phyloP scores from a whole-genome alignment of 1,284 basidiomycete genomes.

The Marasmius sp. region DNA sequence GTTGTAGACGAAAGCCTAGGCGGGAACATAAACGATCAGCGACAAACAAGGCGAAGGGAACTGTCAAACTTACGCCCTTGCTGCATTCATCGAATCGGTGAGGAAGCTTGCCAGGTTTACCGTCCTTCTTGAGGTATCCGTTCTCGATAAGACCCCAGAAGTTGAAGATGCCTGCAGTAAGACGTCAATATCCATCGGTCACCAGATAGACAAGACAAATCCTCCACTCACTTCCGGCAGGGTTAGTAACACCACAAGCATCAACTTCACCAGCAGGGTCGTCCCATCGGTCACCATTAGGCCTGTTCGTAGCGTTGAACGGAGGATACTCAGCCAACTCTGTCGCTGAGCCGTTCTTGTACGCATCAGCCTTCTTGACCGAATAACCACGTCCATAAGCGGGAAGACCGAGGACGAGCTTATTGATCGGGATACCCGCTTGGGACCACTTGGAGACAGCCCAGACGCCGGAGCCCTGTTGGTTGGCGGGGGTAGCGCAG shows the following conservation, averaged over 20 bases:
- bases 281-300: not conserved
- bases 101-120: slow-evolving; percentile 35
- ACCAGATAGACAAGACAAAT: not conserved
- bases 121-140: slow-evolving; percentile 44
- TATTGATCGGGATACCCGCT: not conserved
- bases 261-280: not conserved
- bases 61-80: slow-evolving; percentile 46
- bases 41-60: not conserved
- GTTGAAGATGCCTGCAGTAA: slow-evolving; percentile 39
- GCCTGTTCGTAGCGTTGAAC: not conserved
- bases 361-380: not conserved
- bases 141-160: slow-evolving; percentile 47
- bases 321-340: not conserved
- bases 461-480: slow-evolving; percentile 72
- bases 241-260: not conserved
- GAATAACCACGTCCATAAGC: slow-evolving; percentile 1
- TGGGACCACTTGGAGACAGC: slow-evolving; percentile 50
- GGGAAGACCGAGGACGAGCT: not conserved
- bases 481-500: slow-evolving; percentile 59
- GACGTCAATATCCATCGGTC: not conserved
- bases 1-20: slow-evolving; percentile 57
- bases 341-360: not conserved
- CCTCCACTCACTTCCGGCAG: not conserved
- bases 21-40: too few relatives aligned
- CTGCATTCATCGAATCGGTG: slow-evolving; percentile 53